These are phyloP conservation scores for Tylopilus plumbeoviolaceoides DNA, from an alignment of 768 basidiomycete genomes.

Conservation along the genomic window DNA sequence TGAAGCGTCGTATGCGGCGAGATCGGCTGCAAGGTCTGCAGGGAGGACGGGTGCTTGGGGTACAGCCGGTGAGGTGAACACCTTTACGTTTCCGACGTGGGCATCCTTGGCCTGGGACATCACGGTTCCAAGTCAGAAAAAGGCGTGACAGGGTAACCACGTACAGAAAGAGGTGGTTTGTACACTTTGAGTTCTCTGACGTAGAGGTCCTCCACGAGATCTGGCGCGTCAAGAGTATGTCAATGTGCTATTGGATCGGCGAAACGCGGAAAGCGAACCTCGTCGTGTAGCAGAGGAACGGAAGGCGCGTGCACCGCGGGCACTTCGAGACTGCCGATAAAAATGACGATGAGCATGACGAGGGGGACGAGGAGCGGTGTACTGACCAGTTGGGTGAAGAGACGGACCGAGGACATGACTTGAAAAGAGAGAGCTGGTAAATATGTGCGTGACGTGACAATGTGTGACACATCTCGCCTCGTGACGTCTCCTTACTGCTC, in stretches of 20 bases:
- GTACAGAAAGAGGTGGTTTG: slow-evolving; percentile 70
- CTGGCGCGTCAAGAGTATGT: slow-evolving; percentile 37
- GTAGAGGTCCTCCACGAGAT: slow-evolving; percentile 92
- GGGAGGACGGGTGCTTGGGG: slow-evolving; percentile 78
- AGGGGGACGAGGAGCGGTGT: neutral
- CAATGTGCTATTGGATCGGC: slow-evolving; percentile 15
- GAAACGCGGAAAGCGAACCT: slow-evolving; percentile 43
- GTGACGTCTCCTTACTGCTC: too few relatives aligned
- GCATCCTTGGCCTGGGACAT: slow-evolving; percentile 75
- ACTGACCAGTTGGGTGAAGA: slow-evolving; percentile 55
- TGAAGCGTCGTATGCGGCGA: slow-evolving; percentile 77
- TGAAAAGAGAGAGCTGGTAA: slow-evolving; percentile 32
- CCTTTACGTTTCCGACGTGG: slow-evolving; percentile 82
- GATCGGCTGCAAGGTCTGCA: slow-evolving; percentile 81
- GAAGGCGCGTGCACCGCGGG: slow-evolving; percentile 54
- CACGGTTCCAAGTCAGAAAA: neutral
- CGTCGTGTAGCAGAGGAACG: slow-evolving; percentile 60
- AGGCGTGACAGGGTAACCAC: slow-evolving; percentile 26
- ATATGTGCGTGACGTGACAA: slow-evolving; percentile 41
- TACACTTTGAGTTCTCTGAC: slow-evolving; percentile 85
- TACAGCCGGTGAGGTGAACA: slow-evolving; percentile 67
- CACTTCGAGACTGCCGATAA: slow-evolving; percentile 35
- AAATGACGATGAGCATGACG: slow-evolving; percentile 8
- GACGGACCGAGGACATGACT: slow-evolving; percentile 55
- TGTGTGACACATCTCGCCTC: slow-evolving; percentile 30